Evolutionary conservation across 192 early-diverging fungal genomes (phyloP).

Genomic region (Linderina pennispora): DNA sequence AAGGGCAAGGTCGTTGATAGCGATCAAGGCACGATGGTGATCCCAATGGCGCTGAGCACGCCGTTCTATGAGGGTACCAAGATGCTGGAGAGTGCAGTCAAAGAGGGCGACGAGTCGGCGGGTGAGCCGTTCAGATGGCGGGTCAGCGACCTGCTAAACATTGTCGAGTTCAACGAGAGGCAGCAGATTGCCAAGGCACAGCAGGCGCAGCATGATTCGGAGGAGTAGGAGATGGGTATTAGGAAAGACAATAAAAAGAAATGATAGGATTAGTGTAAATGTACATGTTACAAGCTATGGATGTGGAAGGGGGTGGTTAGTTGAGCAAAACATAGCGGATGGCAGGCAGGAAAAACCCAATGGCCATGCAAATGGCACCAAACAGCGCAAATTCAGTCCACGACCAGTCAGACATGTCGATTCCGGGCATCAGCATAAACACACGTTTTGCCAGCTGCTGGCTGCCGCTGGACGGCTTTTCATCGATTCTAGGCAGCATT

Average conservation of each 20-base stretch:
- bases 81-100: neutral
- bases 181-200: neutral
- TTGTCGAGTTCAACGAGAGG: conserved; percentile 1
- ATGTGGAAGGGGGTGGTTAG: neutral
- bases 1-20: conserved; percentile 10
- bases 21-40: conserved; percentile 10
- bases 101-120: neutral
- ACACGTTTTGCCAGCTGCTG: conserved; percentile 26
- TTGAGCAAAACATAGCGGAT: conserved; percentile 14
- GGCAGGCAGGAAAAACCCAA: conserved; percentile 32
- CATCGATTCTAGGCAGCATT: conserved; percentile 3
- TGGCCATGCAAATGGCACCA: conserved; percentile 22
- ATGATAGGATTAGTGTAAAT: neutral
- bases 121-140: conserved; percentile 16
- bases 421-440: conserved; percentile 28
- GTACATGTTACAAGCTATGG: conserved; percentile 2
- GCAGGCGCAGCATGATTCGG: neutral
- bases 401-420: conserved; percentile 41
- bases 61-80: conserved; percentile 4
- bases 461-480: conserved; percentile 11
- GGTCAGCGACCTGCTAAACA: conserved; percentile 13
- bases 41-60: conserved; percentile 13
- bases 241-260: neutral
- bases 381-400: conserved; percentile 44
- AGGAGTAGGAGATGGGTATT: too few species aligned